Evolutionary conservation across 768 basidiomycete genomes (phyloP), one percentile per base, ranked within the genome.

Genomic region (Rhodosporidiobolus sp.): DNA sequence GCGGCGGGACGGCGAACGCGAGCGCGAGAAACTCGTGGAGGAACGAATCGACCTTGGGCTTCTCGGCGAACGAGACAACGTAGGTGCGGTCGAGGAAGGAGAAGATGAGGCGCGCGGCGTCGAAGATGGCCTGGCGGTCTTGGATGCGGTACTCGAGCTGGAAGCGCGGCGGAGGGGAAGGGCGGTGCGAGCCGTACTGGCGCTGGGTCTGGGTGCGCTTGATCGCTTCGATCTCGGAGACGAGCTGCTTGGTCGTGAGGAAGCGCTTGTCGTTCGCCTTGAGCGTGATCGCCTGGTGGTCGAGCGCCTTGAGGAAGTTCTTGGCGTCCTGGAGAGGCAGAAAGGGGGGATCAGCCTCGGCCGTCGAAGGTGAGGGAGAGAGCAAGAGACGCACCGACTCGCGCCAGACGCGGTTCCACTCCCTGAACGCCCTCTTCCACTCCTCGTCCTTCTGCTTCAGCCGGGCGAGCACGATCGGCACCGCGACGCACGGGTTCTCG

Each of bases 261-360:
- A 85, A 86, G 82, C 92, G 92, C 86, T 97, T 97, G 85, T 99
- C 96, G 81, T 92, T 94, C 68, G 85, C 85, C 83, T 97, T 98
- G 87, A 95, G 96, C 70, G 86, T 87, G 80, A 91, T 90, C 26
- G 93, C 94, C 80, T 96, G 94, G 79, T 96, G 92, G 80, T 99
- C 96, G 61, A 98, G 87, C 43, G 90, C 89, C 83, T 95, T 97
- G 87, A 96, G 95, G 80, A 94, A 98, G 83, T 98, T 98, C 83
- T 93, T 94, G 67, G 89, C 89, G 78, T 99, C 93, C 70, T 75
- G 67, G n/a, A 20, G 17, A 7, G 30, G 32, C 0, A 32, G 4
- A 26, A n/a, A 28, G 16, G 28, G 24, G 26, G 55, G 3, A 30
- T 64, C 38, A 64, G 28, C 50, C 35, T 9, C 35, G n/a, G 17